Evolutionary conservation across 805 yeast genomes (phyloP).

Genomic region (Lachancea waltii): DNA sequence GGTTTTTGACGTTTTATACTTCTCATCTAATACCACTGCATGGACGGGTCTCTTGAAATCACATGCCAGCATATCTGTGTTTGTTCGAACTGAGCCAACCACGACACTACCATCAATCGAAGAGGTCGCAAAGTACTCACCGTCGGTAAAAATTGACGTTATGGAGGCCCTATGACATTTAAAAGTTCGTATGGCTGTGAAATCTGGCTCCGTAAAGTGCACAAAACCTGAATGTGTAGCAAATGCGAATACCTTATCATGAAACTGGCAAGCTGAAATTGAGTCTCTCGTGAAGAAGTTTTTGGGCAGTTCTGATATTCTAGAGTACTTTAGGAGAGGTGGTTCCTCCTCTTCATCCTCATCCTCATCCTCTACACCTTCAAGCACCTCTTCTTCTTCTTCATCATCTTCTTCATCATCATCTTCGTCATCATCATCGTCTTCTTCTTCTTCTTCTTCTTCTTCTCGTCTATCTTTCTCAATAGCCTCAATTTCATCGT

Average conservation of each 20-base stretch:
- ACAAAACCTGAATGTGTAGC: slow-evolving; percentile 88
- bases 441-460: slow-evolving; percentile 12
- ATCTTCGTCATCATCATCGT: slow-evolving; percentile 18
- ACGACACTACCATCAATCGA: slow-evolving; percentile 93
- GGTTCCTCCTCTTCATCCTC: slow-evolving; percentile 52
- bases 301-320: slow-evolving; percentile 61
- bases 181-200: slow-evolving; percentile 59
- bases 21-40: slow-evolving; percentile 72
- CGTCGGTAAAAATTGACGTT: slow-evolving; percentile 60
- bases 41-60: slow-evolving; percentile 87
- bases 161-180: slow-evolving; percentile 85
- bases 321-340: slow-evolving; percentile 67
- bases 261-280: slow-evolving; percentile 60
- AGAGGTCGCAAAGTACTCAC: slow-evolving; percentile 71
- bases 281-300: slow-evolving; percentile 71
- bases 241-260: slow-evolving; percentile 58
- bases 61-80: slow-evolving; percentile 58
- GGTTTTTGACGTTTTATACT: slow-evolving; percentile 52
- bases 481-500: slow-evolving; percentile 15
- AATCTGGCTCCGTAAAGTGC: slow-evolving; percentile 56
- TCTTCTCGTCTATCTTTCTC: slow-evolving; percentile 21
- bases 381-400: slow-evolving; percentile 26
- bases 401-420: slow-evolving; percentile 28
- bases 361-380: slow-evolving; percentile 34
- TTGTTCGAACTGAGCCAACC: slow-evolving; percentile 60